Percentiles rank a stretch among this genome's conserved stretches.
Evolutionary conservation across 805 yeast species (phyloP).

Genomic region (Alloascoidea africana): DNA sequence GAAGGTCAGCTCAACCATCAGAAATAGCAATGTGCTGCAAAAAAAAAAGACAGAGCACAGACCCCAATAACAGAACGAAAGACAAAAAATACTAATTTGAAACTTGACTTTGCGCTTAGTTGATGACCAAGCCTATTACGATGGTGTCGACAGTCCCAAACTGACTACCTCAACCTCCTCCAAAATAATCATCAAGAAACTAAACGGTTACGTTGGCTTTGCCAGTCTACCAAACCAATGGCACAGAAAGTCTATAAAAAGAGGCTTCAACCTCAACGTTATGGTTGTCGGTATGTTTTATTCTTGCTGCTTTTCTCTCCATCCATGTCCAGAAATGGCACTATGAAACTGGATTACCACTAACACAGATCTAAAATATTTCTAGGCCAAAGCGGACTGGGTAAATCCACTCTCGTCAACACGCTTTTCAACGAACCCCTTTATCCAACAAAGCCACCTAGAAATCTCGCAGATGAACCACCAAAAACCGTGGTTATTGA

Average conservation of each 20-base stretch:
- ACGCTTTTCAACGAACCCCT: conserved; percentile 68
- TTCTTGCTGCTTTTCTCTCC: too few species aligned
- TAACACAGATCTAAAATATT: background rate
- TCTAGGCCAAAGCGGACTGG: conserved; percentile 63
- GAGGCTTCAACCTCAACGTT: conserved; percentile 80
- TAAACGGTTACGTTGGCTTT: conserved; percentile 90
- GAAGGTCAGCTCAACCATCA: too few species aligned
- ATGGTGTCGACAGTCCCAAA: too few species aligned
- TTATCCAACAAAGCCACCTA: conserved; percentile 26
- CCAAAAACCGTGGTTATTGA: conserved; percentile 45
- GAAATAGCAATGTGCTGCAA: too few species aligned
- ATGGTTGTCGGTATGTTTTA: conserved; percentile 61
- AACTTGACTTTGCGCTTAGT: too few species aligned
- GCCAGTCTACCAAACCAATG: conserved; percentile 97
- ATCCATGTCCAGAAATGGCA: background rate
- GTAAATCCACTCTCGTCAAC: conserved; percentile 84
- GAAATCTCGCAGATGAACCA: too few species aligned
- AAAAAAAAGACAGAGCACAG: too few species aligned
- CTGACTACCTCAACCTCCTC: too few species aligned
- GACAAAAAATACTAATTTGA: too few species aligned
- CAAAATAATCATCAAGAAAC: conserved; percentile 64
- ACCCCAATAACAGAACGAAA: too few species aligned
- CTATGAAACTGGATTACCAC: background rate
- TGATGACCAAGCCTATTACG: too few species aligned
- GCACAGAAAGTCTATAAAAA: conserved; percentile 85